A percentile compares a stretch with the other conserved stretches of the same genome.
Conservation (phyloP, 2,329 filamentous ascomycete species). For the Zymoseptoria crescenta region DNA sequence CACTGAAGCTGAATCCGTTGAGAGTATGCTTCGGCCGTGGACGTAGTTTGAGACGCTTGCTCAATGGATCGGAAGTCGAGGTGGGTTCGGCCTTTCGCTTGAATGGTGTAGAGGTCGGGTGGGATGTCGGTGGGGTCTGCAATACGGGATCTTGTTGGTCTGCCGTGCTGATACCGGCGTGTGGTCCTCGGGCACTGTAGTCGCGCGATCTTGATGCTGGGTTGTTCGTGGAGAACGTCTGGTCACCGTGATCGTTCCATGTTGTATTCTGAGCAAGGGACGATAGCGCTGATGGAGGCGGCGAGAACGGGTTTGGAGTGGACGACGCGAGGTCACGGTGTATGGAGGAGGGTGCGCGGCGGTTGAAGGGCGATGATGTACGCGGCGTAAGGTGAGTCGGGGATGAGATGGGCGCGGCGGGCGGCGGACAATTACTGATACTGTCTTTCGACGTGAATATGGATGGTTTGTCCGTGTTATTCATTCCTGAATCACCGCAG, state of each 20-base stretch:
- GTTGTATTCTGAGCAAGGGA: not conserved
- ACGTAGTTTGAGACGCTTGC: constrained; percentile 15
- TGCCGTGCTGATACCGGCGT: constrained; percentile 4
- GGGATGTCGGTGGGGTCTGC: constrained; percentile 3
- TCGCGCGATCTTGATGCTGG: not conserved
- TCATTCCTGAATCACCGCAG: constrained; percentile 11
- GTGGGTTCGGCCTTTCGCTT: constrained; percentile 12
- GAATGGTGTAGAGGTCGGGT: constrained; percentile 1
- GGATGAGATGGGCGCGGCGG: not conserved
- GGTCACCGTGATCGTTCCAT: constrained; percentile 17
- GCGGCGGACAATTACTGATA: constrained; percentile 3
- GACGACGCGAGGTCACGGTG: not conserved
- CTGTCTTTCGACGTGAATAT: constrained; percentile 17
- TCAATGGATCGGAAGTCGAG: constrained; percentile 10
- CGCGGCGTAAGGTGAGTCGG: constrained; percentile 6
- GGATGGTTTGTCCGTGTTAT: constrained; percentile 9
- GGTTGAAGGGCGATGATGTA: constrained; percentile 13
- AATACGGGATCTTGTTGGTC: constrained; percentile 2
- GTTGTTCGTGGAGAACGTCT: not conserved
- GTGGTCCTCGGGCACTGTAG: not conserved
- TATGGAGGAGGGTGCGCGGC: constrained; percentile 2
- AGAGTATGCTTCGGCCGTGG: constrained; percentile 17
- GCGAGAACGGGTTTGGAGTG: not conserved
- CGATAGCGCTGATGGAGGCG: not conserved
- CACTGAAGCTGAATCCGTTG: constrained; percentile 30